phyloP scores from a whole-genome alignment of 495 filamentous ascomycete genomes.

The Penicillium verhagenii region DNA sequence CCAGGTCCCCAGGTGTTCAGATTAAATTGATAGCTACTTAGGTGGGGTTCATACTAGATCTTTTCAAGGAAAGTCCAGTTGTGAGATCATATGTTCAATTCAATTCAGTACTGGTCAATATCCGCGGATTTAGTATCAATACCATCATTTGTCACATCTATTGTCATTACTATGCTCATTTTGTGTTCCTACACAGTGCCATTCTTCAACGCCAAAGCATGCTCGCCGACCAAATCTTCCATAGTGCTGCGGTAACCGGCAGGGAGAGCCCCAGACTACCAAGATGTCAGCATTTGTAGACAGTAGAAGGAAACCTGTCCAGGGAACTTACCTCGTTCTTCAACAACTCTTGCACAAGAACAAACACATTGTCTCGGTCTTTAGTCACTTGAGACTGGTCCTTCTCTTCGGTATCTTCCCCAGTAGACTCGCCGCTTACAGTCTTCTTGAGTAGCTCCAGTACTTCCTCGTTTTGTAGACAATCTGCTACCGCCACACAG shows the following conservation, averaged over 20 bases:
- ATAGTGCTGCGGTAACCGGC: conserved; percentile 24
- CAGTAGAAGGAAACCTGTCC: background rate
- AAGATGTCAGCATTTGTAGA: conserved; percentile 12
- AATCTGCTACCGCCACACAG: conserved; percentile 46
- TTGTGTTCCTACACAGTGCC: background rate
- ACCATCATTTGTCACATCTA: background rate
- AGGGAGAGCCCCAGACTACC: conserved; percentile 31
- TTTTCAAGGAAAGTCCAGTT: too few relatives aligned
- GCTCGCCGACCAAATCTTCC: conserved; percentile 27
- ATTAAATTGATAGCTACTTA: too few relatives aligned
- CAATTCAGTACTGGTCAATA: too few relatives aligned
- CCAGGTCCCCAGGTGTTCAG: too few relatives aligned
- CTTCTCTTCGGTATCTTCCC: conserved; percentile 14
- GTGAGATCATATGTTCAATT: too few relatives aligned
- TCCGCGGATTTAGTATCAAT: too few relatives aligned
- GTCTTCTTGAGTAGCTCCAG: conserved; percentile 48
- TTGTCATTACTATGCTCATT: background rate
- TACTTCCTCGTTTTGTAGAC: conserved; percentile 49
- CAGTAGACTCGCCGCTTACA: conserved; percentile 37
- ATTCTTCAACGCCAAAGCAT: conserved; percentile 24
- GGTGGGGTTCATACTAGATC: too few relatives aligned
- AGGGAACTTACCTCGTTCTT: conserved; percentile 45
- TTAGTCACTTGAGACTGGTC: conserved; percentile 33
- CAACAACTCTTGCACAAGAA: conserved; percentile 60
- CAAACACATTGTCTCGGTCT: conserved; percentile 64